Percentiles rank a stretch among this genome's conserved stretches.
phyloP scores from a whole-genome alignment of 139 green algal species.

The Tetradesmus lagerheimii region DNA sequence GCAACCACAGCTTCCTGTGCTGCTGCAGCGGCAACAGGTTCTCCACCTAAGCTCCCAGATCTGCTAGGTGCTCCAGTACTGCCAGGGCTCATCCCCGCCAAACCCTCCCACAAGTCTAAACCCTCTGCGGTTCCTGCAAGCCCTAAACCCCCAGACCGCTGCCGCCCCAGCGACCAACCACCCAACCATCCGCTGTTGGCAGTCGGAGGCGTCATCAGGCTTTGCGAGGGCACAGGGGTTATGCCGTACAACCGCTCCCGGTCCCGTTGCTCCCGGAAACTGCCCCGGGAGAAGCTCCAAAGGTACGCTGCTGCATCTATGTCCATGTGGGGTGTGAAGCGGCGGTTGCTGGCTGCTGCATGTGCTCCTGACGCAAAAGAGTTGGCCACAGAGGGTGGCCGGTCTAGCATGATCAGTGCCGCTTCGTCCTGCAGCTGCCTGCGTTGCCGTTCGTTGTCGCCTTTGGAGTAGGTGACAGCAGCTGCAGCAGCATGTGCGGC shows the following conservation, averaged over 20 bases:
- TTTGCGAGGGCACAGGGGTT: constrained; percentile 1
- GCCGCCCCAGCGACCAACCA: neutral
- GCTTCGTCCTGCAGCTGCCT: constrained; percentile 38
- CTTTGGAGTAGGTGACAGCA: constrained; percentile 25
- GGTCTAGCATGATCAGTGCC: constrained; percentile 44
- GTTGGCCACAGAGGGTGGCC: constrained; percentile 25
- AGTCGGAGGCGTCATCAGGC: neutral
- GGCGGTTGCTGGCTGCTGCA: neutral
- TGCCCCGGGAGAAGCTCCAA: neutral
- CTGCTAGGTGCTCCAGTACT: neutral
- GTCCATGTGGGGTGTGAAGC: constrained; percentile 40
- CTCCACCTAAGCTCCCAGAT: neutral
- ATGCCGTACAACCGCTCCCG: constrained; percentile 1
- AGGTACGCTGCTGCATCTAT: constrained; percentile 34
- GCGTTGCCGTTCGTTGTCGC: constrained; percentile 26
- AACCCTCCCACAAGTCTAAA: neutral
- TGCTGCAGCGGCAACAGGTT: neutral
- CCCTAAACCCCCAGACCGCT: neutral
- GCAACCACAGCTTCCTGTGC: neutral
- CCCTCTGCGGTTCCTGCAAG: neutral
- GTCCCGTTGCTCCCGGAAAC: neutral
- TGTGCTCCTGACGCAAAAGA: neutral
- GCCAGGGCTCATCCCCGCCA: neutral
- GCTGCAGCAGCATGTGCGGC: neutral
- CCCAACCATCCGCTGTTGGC: neutral